These are phyloP conservation scores for Naematelia encephala DNA, from an alignment of 768 basidiomycete species.

Conservation along the genomic window DNA sequence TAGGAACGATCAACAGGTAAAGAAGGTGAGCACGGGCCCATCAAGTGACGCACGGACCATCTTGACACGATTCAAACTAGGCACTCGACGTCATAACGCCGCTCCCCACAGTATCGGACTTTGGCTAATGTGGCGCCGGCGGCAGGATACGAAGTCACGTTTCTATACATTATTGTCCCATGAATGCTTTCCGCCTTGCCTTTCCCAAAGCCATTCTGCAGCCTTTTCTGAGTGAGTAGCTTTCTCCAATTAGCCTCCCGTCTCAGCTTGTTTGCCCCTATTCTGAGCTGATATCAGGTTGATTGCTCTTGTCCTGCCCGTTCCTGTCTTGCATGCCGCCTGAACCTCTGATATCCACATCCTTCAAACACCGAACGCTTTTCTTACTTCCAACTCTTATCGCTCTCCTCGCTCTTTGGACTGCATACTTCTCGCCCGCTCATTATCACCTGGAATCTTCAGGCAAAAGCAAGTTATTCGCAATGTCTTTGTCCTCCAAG, in stretches of 20 bases:
- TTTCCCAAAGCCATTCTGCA: too few relatives aligned
- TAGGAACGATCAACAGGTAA: not conserved
- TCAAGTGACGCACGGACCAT: too few relatives aligned
- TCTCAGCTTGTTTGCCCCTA: not conserved
- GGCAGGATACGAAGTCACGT: too few relatives aligned
- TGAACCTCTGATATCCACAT: not conserved
- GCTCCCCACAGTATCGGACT: too few relatives aligned
- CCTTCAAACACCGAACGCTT: not conserved
- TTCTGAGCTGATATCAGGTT: not conserved
- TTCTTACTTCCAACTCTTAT: not conserved
- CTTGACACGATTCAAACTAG: too few relatives aligned
- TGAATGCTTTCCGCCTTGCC: too few relatives aligned
- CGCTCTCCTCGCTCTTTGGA: not conserved
- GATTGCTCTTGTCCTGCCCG: not conserved
- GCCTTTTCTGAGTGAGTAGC: too few relatives aligned
- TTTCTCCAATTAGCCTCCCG: not conserved
- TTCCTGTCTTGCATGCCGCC: conserved; percentile 5
- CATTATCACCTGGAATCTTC: not conserved
- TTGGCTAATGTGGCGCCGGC: too few relatives aligned
- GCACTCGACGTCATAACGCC: too few relatives aligned
- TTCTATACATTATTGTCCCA: too few relatives aligned
- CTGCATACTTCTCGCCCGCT: not conserved
- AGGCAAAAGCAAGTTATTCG: conserved; percentile 24
- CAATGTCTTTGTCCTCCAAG: conserved; percentile 92
- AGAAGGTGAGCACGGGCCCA: too few relatives aligned